Evolutionary conservation across 305 asterid genomes (phyloP), one percentile per base, ranked within the genome.

Genomic region (Withania somnifera): DNA sequence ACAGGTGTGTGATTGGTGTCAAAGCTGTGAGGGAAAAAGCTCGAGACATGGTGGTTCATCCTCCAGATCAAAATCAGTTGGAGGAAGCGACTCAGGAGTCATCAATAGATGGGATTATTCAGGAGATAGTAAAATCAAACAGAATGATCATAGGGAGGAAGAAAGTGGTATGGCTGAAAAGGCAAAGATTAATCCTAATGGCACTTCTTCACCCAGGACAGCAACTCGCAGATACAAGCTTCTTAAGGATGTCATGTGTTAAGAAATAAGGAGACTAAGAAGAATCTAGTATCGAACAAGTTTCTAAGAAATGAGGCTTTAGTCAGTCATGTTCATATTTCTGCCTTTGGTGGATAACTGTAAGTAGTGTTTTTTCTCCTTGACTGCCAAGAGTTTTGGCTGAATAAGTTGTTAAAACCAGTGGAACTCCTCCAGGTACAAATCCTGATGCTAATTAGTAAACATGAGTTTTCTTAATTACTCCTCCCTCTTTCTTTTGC

Each of bases 171-270:
- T 51, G 2, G 6, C 83, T 1, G 19, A 75, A 86, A 83, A 53
- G 85, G 86, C 77, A 14, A 54, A 91, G 84, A 34, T 66, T 6
- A 85, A 50, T 28, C n/a, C 84, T 53, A 32, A 51, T 24, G 77
- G 82, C 2, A 45, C 71, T 5, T 61, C 87, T 1, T 90, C 92
- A 20, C 91, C 91, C 3, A 86, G 90, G 36, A 81, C 90, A 20
- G 9, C 85, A 53, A 71, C 88, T 52, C 91, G 93, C 7, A 86
- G 93, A 86, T 91, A 88, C 83, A 91, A 91, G 90, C 93, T 89
- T 78, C 92, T 91, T 77, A 91, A 91, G 86, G 94, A 91, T 82
- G 92, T 91, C 9, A 91, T 89, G 91, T 88, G 90, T 86, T 89
- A 84, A 87, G 28, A 40, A 19, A 19, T 51, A 56, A 36, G 7